Base-by-base conservation (phyloP, 2,329 filamentous ascomycete species). In the Colletotrichum simmondsii region DNA sequence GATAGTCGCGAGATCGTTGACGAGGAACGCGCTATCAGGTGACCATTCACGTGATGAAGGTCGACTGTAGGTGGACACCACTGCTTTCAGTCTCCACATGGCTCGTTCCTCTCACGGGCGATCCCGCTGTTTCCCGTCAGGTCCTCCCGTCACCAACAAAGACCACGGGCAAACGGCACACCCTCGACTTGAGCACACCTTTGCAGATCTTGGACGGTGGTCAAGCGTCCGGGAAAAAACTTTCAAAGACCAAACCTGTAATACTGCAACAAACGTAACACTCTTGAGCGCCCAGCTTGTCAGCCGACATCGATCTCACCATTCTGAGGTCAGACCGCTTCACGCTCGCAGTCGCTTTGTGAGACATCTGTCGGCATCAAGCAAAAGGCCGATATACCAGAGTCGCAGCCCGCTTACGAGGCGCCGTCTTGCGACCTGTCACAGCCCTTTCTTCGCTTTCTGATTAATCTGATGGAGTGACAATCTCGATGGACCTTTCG, bases 241-340 rank as follows among this genome's bases (percentile, higher is more conserved):
- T n/a, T 24, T 26, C 12, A 35, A n/a, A 60, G 54, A 35, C n/a
- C 26, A 22, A 14, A 37, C n/a, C 54, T 26, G n/a, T 37, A 46
- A 54, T 30, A 22, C 46, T 56, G 26, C 60, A 30, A 56, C 32
- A 26, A 12, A 60, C 22, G 49, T 61, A 60, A 59, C 65, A 54
- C 66, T 37, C 30, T 35, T 26, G 32, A 26, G 28, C 32, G 22
- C 22, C 30, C 65, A 68, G 65, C 65, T 53, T 28, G 71, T 70
- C 66, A 65, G 66, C 71, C 56, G 56, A 62, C 71, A 30, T 28
- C 6, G 35, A 49, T 56, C 59, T 60, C 54, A 16, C 71, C 22
- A 60, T 57, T 49, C 66, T 71, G 61, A 73, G 46, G 71, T 73
- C 66, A 70, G 71, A 73, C 71, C 71, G 71, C 71, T 65, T 57